These are phyloP conservation scores for Colletotrichum simmondsii DNA, from an alignment of 2,329 filamentous ascomycete species.

Conservation along the genomic window DNA sequence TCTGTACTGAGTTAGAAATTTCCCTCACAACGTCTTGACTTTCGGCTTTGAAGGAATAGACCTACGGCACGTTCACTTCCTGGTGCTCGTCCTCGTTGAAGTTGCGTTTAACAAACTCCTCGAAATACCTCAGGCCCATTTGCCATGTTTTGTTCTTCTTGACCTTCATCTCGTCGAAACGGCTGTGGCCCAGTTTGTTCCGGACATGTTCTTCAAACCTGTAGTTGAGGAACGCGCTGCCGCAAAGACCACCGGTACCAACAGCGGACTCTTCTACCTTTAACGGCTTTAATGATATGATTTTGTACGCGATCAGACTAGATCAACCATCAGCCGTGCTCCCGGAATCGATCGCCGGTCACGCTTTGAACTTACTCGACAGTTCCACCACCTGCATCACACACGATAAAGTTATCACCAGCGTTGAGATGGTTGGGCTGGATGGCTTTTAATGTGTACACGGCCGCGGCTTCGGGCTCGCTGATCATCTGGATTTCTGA, in stretches of 20 bases:
- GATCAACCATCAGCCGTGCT: slow-evolving; percentile 35
- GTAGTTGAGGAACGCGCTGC: slow-evolving; percentile 83
- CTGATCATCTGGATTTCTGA: slow-evolving; percentile 82
- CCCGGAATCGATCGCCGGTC: neutral
- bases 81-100: slow-evolving; percentile 83
- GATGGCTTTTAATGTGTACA: slow-evolving; percentile 83
- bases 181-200: slow-evolving; percentile 71
- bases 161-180: slow-evolving; percentile 79
- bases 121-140: slow-evolving; percentile 82
- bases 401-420: slow-evolving; percentile 74
- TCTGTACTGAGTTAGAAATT: slow-evolving; percentile 41
- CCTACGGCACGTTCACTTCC: slow-evolving; percentile 80
- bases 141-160: slow-evolving; percentile 86
- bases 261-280: slow-evolving; percentile 83
- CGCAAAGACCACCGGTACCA: slow-evolving; percentile 81
- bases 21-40: no score
- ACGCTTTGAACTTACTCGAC: slow-evolving; percentile 67
- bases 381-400: slow-evolving; percentile 71
- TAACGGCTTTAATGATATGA: slow-evolving; percentile 77
- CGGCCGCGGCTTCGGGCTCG: slow-evolving; percentile 82
- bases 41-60: slow-evolving; percentile 31
- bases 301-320: slow-evolving; percentile 82
- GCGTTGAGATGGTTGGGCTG: slow-evolving; percentile 79
- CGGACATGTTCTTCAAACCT: slow-evolving; percentile 83
- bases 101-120: slow-evolving; percentile 86